Evolutionary conservation across 73 alveolate species (phyloP).

Genomic region (Paramecium biaurelia): DNA sequence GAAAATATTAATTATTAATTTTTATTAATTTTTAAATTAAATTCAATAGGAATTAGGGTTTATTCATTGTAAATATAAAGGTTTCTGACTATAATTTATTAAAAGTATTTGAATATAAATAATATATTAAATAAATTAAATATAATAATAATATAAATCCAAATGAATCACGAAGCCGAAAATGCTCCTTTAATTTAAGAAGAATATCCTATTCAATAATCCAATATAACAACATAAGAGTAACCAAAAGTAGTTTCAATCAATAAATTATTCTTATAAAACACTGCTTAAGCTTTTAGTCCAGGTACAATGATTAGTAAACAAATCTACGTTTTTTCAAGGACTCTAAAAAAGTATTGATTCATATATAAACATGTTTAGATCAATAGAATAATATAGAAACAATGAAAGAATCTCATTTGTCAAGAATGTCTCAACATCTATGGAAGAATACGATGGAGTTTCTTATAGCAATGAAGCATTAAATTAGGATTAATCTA

Average conservation of each 20-base stretch:
- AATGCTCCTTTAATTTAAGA: not conserved
- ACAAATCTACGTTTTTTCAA: not conserved
- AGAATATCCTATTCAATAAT: not conserved
- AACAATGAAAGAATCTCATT: not conserved
- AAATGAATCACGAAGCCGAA: conserved; percentile 41
- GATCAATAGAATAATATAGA: not conserved
- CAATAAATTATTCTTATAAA: not conserved
- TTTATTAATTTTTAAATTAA: too few species aligned
- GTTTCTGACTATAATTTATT: too few species aligned
- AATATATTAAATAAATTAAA: not conserved
- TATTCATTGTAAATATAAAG: too few species aligned
- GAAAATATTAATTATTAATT: too few species aligned
- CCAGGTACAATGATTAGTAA: not conserved
- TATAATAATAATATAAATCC: not conserved
- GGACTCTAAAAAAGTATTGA: not conserved
- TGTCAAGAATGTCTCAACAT: not conserved
- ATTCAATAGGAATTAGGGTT: too few species aligned
- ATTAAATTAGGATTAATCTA: not conserved
- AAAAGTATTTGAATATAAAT: too few species aligned
- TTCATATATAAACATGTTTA: not conserved
- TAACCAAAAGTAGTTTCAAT: not conserved
- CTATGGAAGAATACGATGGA: not conserved
- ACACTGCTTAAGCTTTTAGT: conserved; percentile 12
- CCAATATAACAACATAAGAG: not conserved
- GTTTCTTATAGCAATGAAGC: conserved; percentile 15